Evolutionary conservation across 1,139 yeast species (phyloP).

Genomic region (Ogataea hybrid): DNA sequence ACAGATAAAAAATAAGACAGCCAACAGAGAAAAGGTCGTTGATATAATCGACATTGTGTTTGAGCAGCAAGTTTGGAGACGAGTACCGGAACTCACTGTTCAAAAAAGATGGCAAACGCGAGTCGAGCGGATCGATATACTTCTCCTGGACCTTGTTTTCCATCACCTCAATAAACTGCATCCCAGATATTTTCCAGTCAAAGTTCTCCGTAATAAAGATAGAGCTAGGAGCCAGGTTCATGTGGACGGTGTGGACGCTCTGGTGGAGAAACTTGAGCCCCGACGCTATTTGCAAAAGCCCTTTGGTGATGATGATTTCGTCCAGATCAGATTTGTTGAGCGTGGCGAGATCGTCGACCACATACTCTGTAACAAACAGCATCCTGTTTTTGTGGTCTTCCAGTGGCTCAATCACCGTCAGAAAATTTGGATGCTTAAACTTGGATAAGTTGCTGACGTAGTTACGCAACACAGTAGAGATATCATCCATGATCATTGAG

Average conservation of each 20-base stretch:
- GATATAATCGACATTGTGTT: conserved; percentile 57
- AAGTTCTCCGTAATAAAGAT: conserved; percentile 78
- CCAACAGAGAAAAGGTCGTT: conserved; percentile 87
- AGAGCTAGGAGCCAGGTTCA: conserved; percentile 76
- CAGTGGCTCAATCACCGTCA: conserved; percentile 79
- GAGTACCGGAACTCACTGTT: conserved; percentile 70
- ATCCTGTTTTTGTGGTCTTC: conserved; percentile 82
- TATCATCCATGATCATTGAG: conserved; percentile 29
- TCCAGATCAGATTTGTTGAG: conserved; percentile 49
- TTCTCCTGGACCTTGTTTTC: conserved; percentile 43
- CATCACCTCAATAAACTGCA: conserved; percentile 59
- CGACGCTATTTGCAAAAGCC: conserved; percentile 72
- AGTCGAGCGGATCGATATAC: conserved; percentile 63
- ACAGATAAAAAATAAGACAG: conserved; percentile 63
- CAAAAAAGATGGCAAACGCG: conserved; percentile 70
- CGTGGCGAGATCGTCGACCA: conserved; percentile 57
- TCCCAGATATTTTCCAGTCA: conserved; percentile 91
- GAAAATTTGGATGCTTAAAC: conserved; percentile 82
- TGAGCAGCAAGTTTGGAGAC: conserved; percentile 71
- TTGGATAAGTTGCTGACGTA: conserved; percentile 74
- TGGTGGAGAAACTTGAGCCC: conserved; percentile 82
- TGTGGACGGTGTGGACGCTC: conserved; percentile 71
- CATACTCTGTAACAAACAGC: conserved; percentile 81
- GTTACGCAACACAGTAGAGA: conserved; percentile 39
- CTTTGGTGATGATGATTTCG: conserved; percentile 78